A percentile compares a stretch with the other conserved stretches of the same genome.
Conservation (phyloP, 176 grass and related monocot species). For the Urochloa ruziziensis region DNA sequence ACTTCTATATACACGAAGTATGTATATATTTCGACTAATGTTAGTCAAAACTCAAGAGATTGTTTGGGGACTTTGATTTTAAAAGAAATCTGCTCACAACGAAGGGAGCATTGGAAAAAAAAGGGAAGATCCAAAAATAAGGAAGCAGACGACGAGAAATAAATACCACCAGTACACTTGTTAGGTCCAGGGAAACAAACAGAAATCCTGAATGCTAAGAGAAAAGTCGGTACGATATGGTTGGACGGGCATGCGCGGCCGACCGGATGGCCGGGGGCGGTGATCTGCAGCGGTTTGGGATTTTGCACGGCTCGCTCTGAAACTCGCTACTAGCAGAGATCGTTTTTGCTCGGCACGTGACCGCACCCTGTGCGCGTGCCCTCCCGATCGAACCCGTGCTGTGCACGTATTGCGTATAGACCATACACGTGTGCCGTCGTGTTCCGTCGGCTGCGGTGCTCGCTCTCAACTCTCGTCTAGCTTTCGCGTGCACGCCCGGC, state of each 20-base stretch:
- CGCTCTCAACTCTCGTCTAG: not conserved
- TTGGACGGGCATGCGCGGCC: not conserved
- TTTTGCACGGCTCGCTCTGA: not conserved
- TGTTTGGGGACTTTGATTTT: too few species aligned
- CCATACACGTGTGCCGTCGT: constrained; percentile 11
- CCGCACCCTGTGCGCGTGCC: not conserved
- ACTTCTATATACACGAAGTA: too few species aligned
- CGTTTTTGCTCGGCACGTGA: not conserved
- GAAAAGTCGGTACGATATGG: not conserved
- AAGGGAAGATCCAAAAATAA: too few species aligned
- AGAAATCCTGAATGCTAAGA: too few species aligned
- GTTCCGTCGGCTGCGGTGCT: not conserved
- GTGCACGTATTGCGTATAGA: not conserved
- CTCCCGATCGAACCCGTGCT: not conserved
- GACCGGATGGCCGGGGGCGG: not conserved
- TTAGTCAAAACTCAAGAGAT: too few species aligned
- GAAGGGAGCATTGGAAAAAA: too few species aligned
- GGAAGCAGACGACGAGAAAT: too few species aligned
- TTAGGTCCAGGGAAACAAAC: too few species aligned
- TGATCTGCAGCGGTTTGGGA: not conserved
- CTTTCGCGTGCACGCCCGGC: not conserved
- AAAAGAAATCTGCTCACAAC: too few species aligned
- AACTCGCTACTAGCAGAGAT: not conserved
- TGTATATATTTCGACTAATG: too few species aligned
- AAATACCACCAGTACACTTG: too few species aligned